Base-by-base conservation (phyloP, 768 basidiomycete species). In the Russula virescens region DNA sequence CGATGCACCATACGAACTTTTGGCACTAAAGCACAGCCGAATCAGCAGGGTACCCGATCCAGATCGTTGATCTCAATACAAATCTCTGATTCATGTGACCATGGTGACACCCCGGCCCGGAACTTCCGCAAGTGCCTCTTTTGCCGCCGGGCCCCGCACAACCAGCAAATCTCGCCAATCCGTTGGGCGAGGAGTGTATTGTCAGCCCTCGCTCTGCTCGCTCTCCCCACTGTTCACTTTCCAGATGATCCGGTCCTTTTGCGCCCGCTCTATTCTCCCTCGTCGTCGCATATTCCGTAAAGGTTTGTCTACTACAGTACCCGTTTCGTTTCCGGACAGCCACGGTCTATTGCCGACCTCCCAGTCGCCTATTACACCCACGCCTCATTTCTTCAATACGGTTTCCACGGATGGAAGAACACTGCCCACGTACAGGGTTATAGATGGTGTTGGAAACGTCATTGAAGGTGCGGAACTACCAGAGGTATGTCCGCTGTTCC, bases 401-500 rank as follows among this genome's bases (percentile, higher is more conserved):
- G 83, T 93, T 31, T 82, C 81, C 40, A 77, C 77, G 10, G 81
- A 80, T 46, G 78, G 80, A 16, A 77, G 79, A 23, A 81, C 81
- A 68, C 93, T 96, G 68, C 91, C 94, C 4, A 91, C 93, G 5
- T 96, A 87, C 75, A 81, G 94, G 54, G 81, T 97, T 0, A 75
- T 98, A 34, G 94, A 94, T 73, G 87, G 91, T 31, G 76, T 82
- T 55, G 95, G 94, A 3, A 74, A 82, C 66, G 82, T 83, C 6
- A 74, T 94, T 19, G 81, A 89, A 6, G 89, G 86, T 0, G 91
- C 88, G 4, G 78, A 84, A 63, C 70, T 89, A 18, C 91, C 92
- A 65, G 84, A 93, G 72, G 94, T 90, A 58, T 23, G 79, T 73
- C 16, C 28, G 53, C 8, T 25, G 23, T 8, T 50, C 45, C 14